Conservation (phyloP, 2,329 filamentous ascomycete species). For the Penicillium sp. region DNA sequence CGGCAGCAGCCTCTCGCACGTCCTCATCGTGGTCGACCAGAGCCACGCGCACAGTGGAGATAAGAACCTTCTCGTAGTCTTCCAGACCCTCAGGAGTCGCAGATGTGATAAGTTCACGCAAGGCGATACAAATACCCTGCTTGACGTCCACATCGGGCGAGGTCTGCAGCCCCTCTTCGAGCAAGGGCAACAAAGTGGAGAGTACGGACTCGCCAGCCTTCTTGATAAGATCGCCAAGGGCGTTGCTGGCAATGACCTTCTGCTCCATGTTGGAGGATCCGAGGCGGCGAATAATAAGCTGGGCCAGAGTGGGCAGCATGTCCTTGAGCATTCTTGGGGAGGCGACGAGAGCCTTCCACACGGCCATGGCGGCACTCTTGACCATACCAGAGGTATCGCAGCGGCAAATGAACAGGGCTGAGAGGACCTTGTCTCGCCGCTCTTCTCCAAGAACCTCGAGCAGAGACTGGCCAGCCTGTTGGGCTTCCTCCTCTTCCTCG, state of each 20-base stretch:
- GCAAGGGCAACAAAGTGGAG: slow-evolving; percentile 81
- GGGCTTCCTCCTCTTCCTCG: slow-evolving; percentile 72
- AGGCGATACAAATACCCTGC: slow-evolving; percentile 95
- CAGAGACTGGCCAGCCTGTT: slow-evolving; percentile 89
- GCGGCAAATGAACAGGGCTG: slow-evolving; percentile 95
- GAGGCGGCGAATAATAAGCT: slow-evolving; percentile 90
- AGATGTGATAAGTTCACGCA: slow-evolving; percentile 89
- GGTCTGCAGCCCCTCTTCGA: slow-evolving; percentile 86
- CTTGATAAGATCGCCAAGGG: slow-evolving; percentile 92
- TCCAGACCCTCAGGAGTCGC: slow-evolving; percentile 87
- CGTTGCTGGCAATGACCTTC: slow-evolving; percentile 97
- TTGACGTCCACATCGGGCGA: slow-evolving; percentile 91
- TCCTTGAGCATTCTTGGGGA: slow-evolving; percentile 93
- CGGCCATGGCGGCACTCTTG: slow-evolving; percentile 82
- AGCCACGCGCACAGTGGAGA: slow-evolving; percentile 90
- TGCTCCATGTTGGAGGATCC: slow-evolving; percentile 98
- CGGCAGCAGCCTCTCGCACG: slow-evolving; percentile 92
- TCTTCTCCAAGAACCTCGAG: slow-evolving; percentile 94
- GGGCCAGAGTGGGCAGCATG: slow-evolving; percentile 89
- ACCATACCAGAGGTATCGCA: slow-evolving; percentile 95
- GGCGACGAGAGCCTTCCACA: slow-evolving; percentile 97
- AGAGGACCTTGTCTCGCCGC: slow-evolving; percentile 94
- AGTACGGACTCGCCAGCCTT: slow-evolving; percentile 95
- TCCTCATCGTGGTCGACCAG: slow-evolving; percentile 87
- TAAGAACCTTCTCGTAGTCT: slow-evolving; percentile 92